These are phyloP conservation scores for Mollisiaceae sp. DNA, from an alignment of 2,329 filamentous ascomycete genomes.

Conservation along the genomic window DNA sequence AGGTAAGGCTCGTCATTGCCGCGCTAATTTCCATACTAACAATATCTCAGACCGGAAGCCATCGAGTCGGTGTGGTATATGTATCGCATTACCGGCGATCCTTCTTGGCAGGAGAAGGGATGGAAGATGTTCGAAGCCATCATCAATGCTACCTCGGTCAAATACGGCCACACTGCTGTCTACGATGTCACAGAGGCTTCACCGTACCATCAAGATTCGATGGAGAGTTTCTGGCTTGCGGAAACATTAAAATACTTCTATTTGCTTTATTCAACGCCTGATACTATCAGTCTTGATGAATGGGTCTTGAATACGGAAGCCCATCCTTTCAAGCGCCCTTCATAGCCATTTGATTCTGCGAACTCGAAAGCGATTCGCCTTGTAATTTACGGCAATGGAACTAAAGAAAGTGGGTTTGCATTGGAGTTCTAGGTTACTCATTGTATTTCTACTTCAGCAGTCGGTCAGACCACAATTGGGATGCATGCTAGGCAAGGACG, in stretches of 20 bases:
- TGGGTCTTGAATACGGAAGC: conserved; percentile 61
- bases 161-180: conserved; percentile 73
- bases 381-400: neutral
- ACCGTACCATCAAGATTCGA: conserved; percentile 59
- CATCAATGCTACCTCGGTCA: conserved; percentile 66
- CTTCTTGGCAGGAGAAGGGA: conserved; percentile 76
- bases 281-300: conserved; percentile 66
- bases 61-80: conserved; percentile 90
- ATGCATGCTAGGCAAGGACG: neutral
- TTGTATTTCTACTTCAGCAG: neutral
- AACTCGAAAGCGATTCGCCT: conserved; percentile 1
- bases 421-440: conserved; percentile 19
- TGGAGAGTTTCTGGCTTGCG: conserved; percentile 91
- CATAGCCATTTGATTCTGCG: neutral
- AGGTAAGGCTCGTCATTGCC: conserved; percentile 52
- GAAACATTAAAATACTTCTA: conserved; percentile 96
- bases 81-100: conserved; percentile 86
- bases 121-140: conserved; percentile 86
- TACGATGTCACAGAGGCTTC: conserved; percentile 60
- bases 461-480: neutral
- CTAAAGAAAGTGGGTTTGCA: neutral
- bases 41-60: conserved; percentile 58
- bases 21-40: conserved; percentile 27
- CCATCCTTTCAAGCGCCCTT: conserved; percentile 42
- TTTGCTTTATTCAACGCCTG: conserved; percentile 74